Conservation (phyloP, 2,329 filamentous ascomycete species). For the Sporothrix brasiliensis region DNA sequence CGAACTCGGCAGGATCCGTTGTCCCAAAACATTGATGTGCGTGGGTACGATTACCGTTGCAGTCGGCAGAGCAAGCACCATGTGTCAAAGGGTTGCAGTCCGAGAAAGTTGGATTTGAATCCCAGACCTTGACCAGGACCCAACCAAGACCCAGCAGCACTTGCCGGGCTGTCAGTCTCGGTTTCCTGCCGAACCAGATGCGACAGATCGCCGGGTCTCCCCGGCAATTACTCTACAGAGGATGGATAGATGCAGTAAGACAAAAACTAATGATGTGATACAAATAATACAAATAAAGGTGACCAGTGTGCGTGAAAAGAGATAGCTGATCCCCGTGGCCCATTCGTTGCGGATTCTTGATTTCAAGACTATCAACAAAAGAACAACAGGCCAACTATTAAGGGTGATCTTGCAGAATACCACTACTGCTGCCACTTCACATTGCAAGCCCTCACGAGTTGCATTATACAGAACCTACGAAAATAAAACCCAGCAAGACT, state of each 20-base stretch:
- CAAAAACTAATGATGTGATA: slow-evolving; percentile 6
- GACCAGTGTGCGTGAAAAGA: background rate
- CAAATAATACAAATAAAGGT: background rate
- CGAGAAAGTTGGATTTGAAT: background rate
- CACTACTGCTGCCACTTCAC: background rate
- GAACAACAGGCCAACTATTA: background rate
- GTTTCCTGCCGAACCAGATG: slow-evolving; percentile 25
- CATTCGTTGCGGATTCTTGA: background rate
- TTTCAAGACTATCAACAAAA: background rate
- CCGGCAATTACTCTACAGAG: slow-evolving; percentile 3
- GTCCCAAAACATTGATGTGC: background rate
- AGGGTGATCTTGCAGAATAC: background rate
- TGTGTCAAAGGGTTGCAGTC: background rate
- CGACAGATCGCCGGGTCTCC: slow-evolving; percentile 15
- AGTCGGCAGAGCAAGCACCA: background rate
- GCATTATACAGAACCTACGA: background rate
- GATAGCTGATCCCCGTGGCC: background rate
- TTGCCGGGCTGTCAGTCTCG: slow-evolving; percentile 17
- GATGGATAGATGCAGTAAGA: slow-evolving; percentile 4
- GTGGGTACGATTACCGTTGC: background rate
- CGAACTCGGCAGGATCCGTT: background rate
- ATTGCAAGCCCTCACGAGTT: background rate
- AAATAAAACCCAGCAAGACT: background rate
- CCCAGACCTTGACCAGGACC: background rate
- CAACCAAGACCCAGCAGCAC: background rate